phyloP scores from a whole-genome alignment of 345 rosid species.

The Erysimum cheiranthoides region DNA sequence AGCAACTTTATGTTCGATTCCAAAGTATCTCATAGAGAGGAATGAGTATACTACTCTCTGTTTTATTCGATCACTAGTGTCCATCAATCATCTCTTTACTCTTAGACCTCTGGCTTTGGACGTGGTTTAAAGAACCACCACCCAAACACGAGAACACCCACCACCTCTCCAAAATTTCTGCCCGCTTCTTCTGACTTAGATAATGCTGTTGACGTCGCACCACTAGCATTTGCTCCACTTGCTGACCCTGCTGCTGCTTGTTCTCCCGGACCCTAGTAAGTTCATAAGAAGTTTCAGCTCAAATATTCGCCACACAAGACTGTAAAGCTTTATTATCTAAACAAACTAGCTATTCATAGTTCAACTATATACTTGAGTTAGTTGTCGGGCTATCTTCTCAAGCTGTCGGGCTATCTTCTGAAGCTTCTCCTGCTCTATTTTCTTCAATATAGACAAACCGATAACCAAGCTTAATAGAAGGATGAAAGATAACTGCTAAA shows the following conservation, averaged over 20 bases:
- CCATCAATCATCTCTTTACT: slow-evolving; percentile 39
- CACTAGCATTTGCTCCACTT: slow-evolving; percentile 56
- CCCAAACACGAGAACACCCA: slow-evolving; percentile 69
- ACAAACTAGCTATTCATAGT: not conserved
- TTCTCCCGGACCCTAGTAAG: slow-evolving; percentile 71
- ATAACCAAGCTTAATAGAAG: slow-evolving; percentile 10
- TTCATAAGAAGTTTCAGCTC: slow-evolving; percentile 2
- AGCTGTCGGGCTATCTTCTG: slow-evolving; percentile 85
- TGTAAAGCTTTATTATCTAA: not conserved
- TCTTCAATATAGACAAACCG: slow-evolving; percentile 54
- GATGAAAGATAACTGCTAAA: not conserved
- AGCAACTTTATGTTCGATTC: slow-evolving; percentile 3
- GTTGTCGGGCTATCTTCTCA: no score
- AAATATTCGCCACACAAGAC: not conserved
- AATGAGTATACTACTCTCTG: slow-evolving; percentile 23
- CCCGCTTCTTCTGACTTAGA: slow-evolving; percentile 73
- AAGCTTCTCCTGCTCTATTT: slow-evolving; percentile 86
- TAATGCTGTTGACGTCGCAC: slow-evolving; percentile 57
- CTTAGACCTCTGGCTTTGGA: slow-evolving; percentile 65
- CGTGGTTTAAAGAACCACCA: slow-evolving; percentile 84
- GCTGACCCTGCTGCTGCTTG: slow-evolving; percentile 51
- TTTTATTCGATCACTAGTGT: slow-evolving; percentile 30
- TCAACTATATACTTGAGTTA: not conserved
- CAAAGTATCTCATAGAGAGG: slow-evolving; percentile 31
- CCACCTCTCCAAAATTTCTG: slow-evolving; percentile 81